These are phyloP conservation scores for Rhodotorula sp. DNA, from an alignment of 1,284 basidiomycete species.

Conservation along the genomic window DNA sequence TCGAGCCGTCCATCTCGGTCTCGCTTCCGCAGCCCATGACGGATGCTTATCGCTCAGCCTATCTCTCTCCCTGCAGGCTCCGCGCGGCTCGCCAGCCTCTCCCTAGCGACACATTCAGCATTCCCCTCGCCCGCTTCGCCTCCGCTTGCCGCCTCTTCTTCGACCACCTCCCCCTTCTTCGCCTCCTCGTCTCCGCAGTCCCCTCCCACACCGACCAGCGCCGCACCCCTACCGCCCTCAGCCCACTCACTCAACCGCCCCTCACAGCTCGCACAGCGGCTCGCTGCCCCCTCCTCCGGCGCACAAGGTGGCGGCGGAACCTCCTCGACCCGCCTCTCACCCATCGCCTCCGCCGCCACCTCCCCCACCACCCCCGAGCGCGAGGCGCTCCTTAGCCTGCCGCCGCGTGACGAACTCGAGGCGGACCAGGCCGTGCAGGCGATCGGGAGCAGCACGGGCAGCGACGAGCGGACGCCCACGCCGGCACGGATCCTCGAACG, in stretches of 20 bases:
- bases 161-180: not conserved
- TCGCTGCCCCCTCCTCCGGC: not conserved
- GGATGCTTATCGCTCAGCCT: conserved; percentile 1
- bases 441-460: not conserved
- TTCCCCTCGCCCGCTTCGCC: conserved; percentile 9
- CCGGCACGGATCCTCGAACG: conserved; percentile 1
- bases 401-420: conserved; percentile 5
- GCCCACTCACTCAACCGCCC: conserved; percentile 21
- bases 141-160: not conserved
- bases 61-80: conserved; percentile 14
- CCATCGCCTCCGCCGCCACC: conserved; percentile 3
- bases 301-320: not conserved
- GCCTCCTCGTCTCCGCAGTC: not conserved
- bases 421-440: not conserved
- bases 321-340: conserved; percentile 1
- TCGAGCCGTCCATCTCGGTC: too few species aligned
- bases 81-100: conserved; percentile 28
- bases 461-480: conserved; percentile 24
- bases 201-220: not conserved
- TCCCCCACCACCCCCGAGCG: not conserved
- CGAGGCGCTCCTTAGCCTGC: not conserved
- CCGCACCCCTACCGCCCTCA: conserved; percentile 4
- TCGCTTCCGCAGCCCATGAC: not conserved
- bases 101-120: conserved; percentile 1
- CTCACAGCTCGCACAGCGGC: not conserved